phyloP scores from a whole-genome alignment of 116 monocot species.

The Papilionanthe hybrid region DNA sequence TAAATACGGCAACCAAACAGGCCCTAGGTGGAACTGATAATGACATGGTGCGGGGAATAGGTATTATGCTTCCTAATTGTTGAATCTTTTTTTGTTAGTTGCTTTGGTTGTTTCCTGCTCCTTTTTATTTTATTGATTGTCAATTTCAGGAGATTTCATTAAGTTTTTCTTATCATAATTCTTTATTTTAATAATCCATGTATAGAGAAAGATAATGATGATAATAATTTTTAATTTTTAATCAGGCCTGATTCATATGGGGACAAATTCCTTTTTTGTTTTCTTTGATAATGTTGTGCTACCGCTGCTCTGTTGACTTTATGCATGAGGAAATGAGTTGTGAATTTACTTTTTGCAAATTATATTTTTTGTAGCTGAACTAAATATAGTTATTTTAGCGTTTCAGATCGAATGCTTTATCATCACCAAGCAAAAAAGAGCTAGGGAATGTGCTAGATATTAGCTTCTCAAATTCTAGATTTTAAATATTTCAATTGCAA shows the following conservation, averaged over 20 bases:
- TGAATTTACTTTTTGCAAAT: neutral
- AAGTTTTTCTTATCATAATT: neutral
- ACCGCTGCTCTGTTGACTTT: neutral
- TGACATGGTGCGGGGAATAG: neutral
- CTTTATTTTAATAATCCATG: neutral
- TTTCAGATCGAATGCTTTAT: neutral
- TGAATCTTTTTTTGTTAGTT: neutral
- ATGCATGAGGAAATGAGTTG: neutral
- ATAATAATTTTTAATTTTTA: neutral
- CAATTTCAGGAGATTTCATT: neutral
- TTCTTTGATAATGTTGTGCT: neutral
- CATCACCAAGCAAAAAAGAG: neutral
- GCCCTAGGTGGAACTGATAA: neutral
- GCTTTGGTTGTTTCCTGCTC: neutral
- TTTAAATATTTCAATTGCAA: neutral
- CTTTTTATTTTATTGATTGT: slow-evolving; percentile 1
- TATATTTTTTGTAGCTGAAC: neutral
- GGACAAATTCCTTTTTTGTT: neutral
- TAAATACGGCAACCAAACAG: too few relatives aligned
- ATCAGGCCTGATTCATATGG: neutral
- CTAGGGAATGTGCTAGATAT: neutral
- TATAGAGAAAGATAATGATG: neutral
- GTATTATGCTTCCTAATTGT: neutral
- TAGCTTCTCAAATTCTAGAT: neutral
- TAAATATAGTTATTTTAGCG: neutral